Percentiles rank a stretch among this genome's conserved stretches.
phyloP scores from a whole-genome alignment of 305 asterid genomes.

The Fraxinus sp. region DNA sequence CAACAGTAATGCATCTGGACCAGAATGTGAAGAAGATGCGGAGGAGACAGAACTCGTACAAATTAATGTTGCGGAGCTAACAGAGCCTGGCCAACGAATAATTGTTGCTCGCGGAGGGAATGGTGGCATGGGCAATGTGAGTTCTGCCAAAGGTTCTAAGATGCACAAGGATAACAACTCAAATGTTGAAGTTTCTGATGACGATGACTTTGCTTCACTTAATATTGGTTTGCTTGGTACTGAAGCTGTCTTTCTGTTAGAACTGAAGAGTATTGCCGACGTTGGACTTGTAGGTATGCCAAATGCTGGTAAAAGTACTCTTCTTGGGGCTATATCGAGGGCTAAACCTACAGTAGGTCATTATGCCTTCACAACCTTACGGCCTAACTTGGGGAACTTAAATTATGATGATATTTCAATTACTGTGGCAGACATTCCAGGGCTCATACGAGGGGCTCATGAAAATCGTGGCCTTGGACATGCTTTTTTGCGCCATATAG shows the following conservation, averaged over 20 bases:
- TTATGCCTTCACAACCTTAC: constrained; percentile 88
- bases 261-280: constrained; percentile 89
- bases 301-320: constrained; percentile 94
- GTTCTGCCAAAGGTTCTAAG: constrained; percentile 30
- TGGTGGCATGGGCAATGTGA: constrained; percentile 79
- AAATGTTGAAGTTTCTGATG: constrained; percentile 38
- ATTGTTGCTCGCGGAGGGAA: constrained; percentile 79
- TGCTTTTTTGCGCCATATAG: constrained; percentile 84
- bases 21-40: constrained; percentile 42
- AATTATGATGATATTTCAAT: constrained; percentile 66
- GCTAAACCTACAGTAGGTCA: constrained; percentile 83
- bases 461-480: constrained; percentile 92
- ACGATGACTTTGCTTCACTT: constrained; percentile 26
- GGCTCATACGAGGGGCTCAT: constrained; percentile 86
- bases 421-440: constrained; percentile 90
- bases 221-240: constrained; percentile 66
- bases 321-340: constrained; percentile 82
- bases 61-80: constrained; percentile 75
- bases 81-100: constrained; percentile 72
- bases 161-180: constrained; percentile 26
- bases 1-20: constrained; percentile 36
- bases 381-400: constrained; percentile 85
- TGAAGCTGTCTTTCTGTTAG: constrained; percentile 64
- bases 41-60: constrained; percentile 43
- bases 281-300: constrained; percentile 98